These are phyloP conservation scores for Phytopythium litorale DNA, from an alignment of 352 stramenopile species.

Conservation along the genomic window DNA sequence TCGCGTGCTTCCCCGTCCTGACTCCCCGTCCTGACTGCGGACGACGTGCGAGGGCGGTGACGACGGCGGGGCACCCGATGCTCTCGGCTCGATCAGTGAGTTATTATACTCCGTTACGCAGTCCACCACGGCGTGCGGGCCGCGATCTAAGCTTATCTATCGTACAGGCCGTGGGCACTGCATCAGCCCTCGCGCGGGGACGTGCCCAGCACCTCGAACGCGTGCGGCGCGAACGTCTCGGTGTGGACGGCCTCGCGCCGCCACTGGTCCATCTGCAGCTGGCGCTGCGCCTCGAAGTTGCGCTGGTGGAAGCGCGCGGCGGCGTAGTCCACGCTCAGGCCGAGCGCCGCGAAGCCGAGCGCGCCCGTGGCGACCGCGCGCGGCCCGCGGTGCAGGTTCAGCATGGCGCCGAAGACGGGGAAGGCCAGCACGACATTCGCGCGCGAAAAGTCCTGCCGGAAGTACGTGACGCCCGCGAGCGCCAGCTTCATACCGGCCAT, in stretches of 20 bases:
- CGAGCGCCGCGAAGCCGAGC: constrained; percentile 29
- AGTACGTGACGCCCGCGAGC: constrained; percentile 36
- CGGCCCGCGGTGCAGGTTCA: constrained; percentile 38
- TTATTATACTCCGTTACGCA: not conserved
- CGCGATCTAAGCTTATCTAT: not conserved
- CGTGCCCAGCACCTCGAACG: constrained; percentile 7
- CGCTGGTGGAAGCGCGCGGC: constrained; percentile 22
- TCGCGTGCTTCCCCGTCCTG: not conserved
- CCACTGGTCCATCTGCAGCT: constrained; percentile 13
- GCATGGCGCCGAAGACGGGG: constrained; percentile 37
- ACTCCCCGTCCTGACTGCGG: not conserved
- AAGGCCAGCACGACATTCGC: constrained; percentile 48
- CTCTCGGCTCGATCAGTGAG: not conserved
- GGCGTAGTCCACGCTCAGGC: constrained; percentile 33
- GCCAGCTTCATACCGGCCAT: constrained; percentile 59
- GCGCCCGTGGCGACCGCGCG: constrained; percentile 36
- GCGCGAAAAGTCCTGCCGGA: constrained; percentile 52
- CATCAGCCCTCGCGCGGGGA: constrained; percentile 5
- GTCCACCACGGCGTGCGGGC: not conserved
- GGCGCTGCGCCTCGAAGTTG: constrained; percentile 21
- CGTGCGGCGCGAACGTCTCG: constrained; percentile 2
- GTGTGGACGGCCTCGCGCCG: constrained; percentile 3
- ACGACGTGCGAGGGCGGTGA: not conserved
- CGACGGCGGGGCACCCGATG: not conserved
- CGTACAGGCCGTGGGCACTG: not conserved